Base-by-base conservation (phyloP, 2,329 filamentous ascomycete species). In the Phoma herbarum region DNA sequence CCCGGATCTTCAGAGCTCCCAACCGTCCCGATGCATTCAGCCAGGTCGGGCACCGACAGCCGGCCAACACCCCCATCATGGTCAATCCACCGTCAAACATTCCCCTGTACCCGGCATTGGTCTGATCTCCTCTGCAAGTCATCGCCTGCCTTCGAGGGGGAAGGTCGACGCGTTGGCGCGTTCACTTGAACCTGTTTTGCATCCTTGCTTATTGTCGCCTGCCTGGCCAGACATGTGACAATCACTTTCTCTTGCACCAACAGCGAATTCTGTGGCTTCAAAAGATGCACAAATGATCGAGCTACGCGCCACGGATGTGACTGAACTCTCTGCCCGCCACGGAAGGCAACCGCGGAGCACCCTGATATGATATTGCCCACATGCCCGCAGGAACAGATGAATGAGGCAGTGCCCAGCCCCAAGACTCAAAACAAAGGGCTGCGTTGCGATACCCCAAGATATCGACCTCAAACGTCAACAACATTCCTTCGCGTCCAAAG, bases 251-350 rank as follows among this genome's bases (percentile, higher is more conserved):
- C 22, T 39, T 42, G 25, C 39, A 52, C 52, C 39, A 43, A 39
- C 37, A 44, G 33, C 33, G 47, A 47, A 11, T 47, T 29, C 25
- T 12, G 43, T 52, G 28, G 43, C 37, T 48, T 42, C 37, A 23
- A 26, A 49, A 50, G 46, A 35, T 53, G 58, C 56, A 53, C 57
- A 50, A 61, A 54, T 59, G 46, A 60, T 61, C 55, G 45, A 59
- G 61, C 63, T 61, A 70, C 54, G 55, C 60, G 64, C 64, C 62
- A 65, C 61, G 47, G 57, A n/a, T n/a, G n/a, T n/a, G 54, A 54
- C 47, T 48, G 42, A 49, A 44, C 18, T 28, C 39, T 50, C 45
- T n/a, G n/a, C n/a, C 12, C 26, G 11, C 50, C 33, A 25, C 37
- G 28, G 18, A 28, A 53, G 25, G 35, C 18, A 11, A 10, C 22